These are phyloP conservation scores for Penicillium decumbens DNA, from an alignment of 2,329 filamentous ascomycete species.

Conservation along the genomic window DNA sequence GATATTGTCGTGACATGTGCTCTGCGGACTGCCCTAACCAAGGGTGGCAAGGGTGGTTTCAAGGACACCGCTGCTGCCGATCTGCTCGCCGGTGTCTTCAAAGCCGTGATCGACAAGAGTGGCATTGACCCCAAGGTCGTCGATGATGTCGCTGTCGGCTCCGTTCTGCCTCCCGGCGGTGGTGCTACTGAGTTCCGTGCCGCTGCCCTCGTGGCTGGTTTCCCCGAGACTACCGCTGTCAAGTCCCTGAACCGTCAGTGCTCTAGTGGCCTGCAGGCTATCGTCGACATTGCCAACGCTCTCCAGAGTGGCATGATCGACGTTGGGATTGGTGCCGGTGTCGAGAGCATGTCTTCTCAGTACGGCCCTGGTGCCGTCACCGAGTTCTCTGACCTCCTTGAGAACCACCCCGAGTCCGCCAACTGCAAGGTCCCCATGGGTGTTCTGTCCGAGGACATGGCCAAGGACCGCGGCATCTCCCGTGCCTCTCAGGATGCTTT, in stretches of 20 bases:
- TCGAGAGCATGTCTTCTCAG: conserved; percentile 91
- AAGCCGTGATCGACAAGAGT: conserved; percentile 75
- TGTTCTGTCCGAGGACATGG: conserved; percentile 89
- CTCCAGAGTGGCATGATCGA: conserved; percentile 92
- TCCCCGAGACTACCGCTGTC: conserved; percentile 79
- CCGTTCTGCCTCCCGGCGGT: conserved; percentile 84
- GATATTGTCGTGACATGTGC: conserved; percentile 87
- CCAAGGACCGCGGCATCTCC: conserved; percentile 69
- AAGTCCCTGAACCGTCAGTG: conserved; percentile 91
- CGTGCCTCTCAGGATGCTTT: conserved; percentile 83
- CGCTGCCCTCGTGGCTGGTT: conserved; percentile 82
- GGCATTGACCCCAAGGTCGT: conserved; percentile 82
- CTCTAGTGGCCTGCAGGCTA: conserved; percentile 85
- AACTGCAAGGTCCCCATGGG: conserved; percentile 99
- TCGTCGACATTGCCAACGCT: conserved; percentile 89
- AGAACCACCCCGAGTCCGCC: conserved; percentile 72
- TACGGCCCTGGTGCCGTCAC: conserved; percentile 84
- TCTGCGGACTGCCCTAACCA: conserved; percentile 86
- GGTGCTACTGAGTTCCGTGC: conserved; percentile 96
- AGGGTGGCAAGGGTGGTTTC: conserved; percentile 87
- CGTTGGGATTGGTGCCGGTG: conserved; percentile 85
- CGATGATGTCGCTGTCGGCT: conserved; percentile 88
- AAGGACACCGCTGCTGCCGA: conserved; percentile 90
- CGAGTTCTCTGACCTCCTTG: conserved; percentile 87
- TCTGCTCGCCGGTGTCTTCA: conserved; percentile 77